phyloP scores from a whole-genome alignment of 2,329 filamentous ascomycete species.

The Gaeumannomyces tritici region DNA sequence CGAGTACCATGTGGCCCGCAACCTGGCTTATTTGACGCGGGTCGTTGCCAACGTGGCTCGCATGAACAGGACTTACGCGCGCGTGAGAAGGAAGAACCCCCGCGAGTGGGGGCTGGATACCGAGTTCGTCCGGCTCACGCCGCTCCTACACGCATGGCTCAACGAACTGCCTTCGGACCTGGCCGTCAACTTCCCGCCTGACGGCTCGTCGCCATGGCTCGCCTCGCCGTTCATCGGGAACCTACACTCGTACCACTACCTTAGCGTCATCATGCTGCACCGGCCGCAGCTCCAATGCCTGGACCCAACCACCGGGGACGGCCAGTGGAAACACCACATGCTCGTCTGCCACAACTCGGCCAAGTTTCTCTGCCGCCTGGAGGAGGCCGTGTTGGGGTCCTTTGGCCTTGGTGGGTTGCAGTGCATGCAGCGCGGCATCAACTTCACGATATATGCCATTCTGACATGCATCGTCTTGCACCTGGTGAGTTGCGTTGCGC shows the following conservation, averaged over 20 bases:
- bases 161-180: slow-evolving; percentile 70
- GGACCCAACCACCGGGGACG: slow-evolving; percentile 59
- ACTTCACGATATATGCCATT: slow-evolving; percentile 89
- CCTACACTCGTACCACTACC: slow-evolving; percentile 79
- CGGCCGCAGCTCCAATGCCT: slow-evolving; percentile 75
- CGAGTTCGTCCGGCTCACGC: slow-evolving; percentile 69
- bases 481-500: slow-evolving; percentile 53
- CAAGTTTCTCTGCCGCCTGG: slow-evolving; percentile 74
- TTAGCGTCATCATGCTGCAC: slow-evolving; percentile 78
- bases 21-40: slow-evolving; percentile 73
- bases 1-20: slow-evolving; percentile 70
- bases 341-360: slow-evolving; percentile 75
- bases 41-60: slow-evolving; percentile 69
- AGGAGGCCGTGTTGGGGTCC: slow-evolving; percentile 69
- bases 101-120: slow-evolving; percentile 80
- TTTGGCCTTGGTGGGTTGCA: slow-evolving; percentile 74
- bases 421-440: slow-evolving; percentile 90
- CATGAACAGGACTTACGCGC: slow-evolving; percentile 67
- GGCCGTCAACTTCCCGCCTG: slow-evolving; percentile 64
- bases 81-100: slow-evolving; percentile 59
- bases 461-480: slow-evolving; percentile 90
- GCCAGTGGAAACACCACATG: slow-evolving; percentile 83
- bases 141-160: slow-evolving; percentile 67
- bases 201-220: slow-evolving; percentile 75
- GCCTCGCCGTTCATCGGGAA: slow-evolving; percentile 83